phyloP scores from a whole-genome alignment of 2,329 filamentous ascomycete species.

The Alternaria angustiovoidea region DNA sequence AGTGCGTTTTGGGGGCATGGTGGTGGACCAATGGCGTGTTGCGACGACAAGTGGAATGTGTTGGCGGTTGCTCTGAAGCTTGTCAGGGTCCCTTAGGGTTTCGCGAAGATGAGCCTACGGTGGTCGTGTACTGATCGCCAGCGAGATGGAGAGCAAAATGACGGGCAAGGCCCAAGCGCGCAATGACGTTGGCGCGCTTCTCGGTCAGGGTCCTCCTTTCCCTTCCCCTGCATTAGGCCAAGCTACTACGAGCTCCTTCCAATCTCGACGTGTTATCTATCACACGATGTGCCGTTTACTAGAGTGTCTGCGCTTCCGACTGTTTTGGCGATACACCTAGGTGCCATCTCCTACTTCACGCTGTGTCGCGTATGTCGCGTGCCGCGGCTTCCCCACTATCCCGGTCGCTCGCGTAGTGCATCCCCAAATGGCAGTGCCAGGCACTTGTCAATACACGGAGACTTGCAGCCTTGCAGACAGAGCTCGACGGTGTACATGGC shows the following conservation, averaged over 20 bases:
- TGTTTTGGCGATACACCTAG: neutral
- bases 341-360: neutral
- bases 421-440: conserved; percentile 4
- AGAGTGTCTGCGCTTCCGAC: neutral
- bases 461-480: neutral
- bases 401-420: conserved; percentile 14
- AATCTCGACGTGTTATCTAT: neutral
- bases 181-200: conserved; percentile 24
- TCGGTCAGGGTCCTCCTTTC: conserved; percentile 18
- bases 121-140: conserved; percentile 13
- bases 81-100: conserved; percentile 1
- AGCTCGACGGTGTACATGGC: neutral
- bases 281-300: no score
- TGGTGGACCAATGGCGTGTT: conserved; percentile 5
- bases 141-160: conserved; percentile 22
- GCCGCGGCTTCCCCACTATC: conserved; percentile 18
- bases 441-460: neutral
- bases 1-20: conserved; percentile 51
- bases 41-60: neutral
- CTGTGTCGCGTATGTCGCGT: conserved; percentile 16
- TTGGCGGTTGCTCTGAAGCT: conserved; percentile 4
- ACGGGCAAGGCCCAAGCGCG: conserved; percentile 18
- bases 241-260: neutral
- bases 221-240: conserved; percentile 16
- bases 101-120: conserved; percentile 12